Evolutionary conservation across 345 rosid species (phyloP), one percentile per base, ranked within the genome.

Genomic region (Nephelium lappaceum): DNA sequence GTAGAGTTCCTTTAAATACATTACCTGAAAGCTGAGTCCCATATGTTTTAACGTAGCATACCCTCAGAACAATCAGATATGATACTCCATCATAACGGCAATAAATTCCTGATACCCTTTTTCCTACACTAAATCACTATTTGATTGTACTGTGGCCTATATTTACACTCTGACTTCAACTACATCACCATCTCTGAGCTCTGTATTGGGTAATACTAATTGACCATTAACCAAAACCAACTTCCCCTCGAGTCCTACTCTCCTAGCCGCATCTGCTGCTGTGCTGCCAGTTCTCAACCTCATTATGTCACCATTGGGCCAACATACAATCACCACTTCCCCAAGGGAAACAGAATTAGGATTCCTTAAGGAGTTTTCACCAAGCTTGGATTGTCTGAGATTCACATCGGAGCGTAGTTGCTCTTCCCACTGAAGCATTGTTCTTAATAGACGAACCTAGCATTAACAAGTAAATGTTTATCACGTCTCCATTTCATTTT

Each of bases 391-490:
- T 69, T 81, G 80, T 61, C 87, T 82, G 38, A 81, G 75, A 74
- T 72, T 83, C 12, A 87, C 84, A 68, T 83, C 93, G 23, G 77
- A 73, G 10, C 90, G 89, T 69, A 90, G 78, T 77, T 88, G 92
- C 84, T 86, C 93, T 81, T 88, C 95, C 95, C 95, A 91, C 58
- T 72, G 88, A 66, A 91, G 92, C 95, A 90, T 90, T 76, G 93
- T 86, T 83, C 95, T 86, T 85, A 91, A 78, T 19, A 91, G 82
- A 27, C 85, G 87, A 67, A 91, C 92, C 95, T 91, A 72, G 11
- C 69, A 42, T 63, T 14, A 61, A 38, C 36, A 60, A 39, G 66
- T 24, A 68, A 23, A 14, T 24, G 53, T 73, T 18, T 23, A 25
- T 58, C 19, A 19, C 21, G 21, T 27, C 39, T 12, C 14, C 41